Base-by-base conservation (phyloP, 2,329 filamentous ascomycete species). In the Rutstroemia sp. region DNA sequence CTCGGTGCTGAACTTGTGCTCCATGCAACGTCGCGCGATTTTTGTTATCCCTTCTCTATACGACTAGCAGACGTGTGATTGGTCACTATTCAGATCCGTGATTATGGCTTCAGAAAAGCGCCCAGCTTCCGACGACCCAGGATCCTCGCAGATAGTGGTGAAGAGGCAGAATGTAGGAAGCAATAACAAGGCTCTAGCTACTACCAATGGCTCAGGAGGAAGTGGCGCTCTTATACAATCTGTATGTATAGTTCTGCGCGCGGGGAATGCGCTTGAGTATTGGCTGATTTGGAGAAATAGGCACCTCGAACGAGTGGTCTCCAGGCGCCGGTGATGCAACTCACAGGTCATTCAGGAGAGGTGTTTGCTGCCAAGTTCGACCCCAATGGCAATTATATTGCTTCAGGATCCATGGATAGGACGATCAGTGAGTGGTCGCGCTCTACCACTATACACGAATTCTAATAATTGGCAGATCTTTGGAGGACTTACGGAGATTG, bases 361-460 rank as follows among this genome's bases (percentile, higher is more conserved):
- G 83, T 99, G 49, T 97, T 97, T 69, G 80, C 90, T 23, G 88
- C 90, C 49, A 87, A 89, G 69, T 99, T 99, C 69, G 90, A 96
- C 69, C 87, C 90, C 2, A 87, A 87, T 2, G 92, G 92, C 45
- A 87, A 91, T 61, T 79, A 90, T 62, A 94, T 97, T 65, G 94
- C 94, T 44, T 97, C 94, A 1, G 92, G 90, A 8, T 94, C 90
- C 12, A 96, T 96, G 89, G 94, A 99, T 70, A 82, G 92, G 66
- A 89, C 85, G 58, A 94, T 99, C 65, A 78, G 90, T 95, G 75
- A 58, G 86, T 4, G n/a, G 3, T 23, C 5, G 1, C 45, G 41
- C 9, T 27, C 49, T 8, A 12, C 14, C 46, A 41, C 14, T 21
- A 5, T 18, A 2, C 41, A 23, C 27, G 25, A 21, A 49, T 48